phyloP scores from a whole-genome alignment of 768 basidiomycete genomes.

The Zangia roseola region DNA sequence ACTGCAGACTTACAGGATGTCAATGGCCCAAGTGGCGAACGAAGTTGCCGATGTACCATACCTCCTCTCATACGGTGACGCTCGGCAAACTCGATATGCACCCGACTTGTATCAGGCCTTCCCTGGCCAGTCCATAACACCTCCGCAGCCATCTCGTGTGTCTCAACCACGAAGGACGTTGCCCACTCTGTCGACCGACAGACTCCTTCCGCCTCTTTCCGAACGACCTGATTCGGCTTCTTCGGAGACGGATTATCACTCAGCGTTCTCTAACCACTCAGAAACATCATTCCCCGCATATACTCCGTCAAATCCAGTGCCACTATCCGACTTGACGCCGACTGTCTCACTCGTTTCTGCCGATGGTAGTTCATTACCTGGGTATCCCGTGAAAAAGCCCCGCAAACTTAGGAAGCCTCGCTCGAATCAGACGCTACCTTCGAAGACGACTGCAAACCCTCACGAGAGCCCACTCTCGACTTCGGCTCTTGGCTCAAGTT shows the following conservation, averaged over 20 bases:
- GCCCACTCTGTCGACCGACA: conserved; percentile 21
- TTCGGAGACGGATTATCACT: conserved; percentile 14
- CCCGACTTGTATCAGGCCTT: background rate
- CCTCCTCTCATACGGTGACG: background rate
- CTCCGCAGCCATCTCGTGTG: background rate
- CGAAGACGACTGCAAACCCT: background rate
- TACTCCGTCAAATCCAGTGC: background rate
- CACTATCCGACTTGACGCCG: conserved; percentile 1
- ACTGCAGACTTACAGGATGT: conserved; percentile 38
- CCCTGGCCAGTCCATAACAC: background rate
- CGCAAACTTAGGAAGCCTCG: conserved; percentile 3
- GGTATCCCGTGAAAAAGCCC: background rate
- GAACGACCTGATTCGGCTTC: conserved; percentile 11
- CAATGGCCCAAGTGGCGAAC: conserved; percentile 9
- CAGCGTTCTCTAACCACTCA: conserved; percentile 10
- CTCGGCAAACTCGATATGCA: background rate
- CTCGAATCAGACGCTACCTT: background rate
- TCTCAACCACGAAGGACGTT: conserved; percentile 1
- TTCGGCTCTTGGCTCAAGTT: background rate
- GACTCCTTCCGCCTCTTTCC: conserved; percentile 20
- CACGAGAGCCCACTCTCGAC: background rate
- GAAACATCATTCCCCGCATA: conserved; percentile 3
- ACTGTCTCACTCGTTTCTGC: conserved; percentile 3
- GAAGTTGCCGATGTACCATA: conserved; percentile 9
- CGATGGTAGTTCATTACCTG: background rate